phyloP scores from a whole-genome alignment of 1,284 basidiomycete genomes.

The Apiotrichum siamense region DNA sequence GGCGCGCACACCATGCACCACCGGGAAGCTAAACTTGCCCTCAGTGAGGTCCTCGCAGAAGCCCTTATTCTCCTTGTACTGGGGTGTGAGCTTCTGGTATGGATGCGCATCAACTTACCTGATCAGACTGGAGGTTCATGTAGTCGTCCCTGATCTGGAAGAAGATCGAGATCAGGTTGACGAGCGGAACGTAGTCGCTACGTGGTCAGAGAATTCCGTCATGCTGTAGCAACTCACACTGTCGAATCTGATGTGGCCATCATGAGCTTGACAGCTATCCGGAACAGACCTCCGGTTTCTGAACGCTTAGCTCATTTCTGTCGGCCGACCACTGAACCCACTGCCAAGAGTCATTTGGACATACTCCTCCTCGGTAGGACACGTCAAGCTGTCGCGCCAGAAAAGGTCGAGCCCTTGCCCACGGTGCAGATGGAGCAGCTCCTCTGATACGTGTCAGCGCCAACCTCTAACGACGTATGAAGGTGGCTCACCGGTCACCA shows the following conservation, averaged over 20 bases:
- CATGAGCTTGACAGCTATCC: constrained; percentile 93
- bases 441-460: constrained; percentile 52
- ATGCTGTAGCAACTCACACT: constrained; percentile 54
- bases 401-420: constrained; percentile 93
- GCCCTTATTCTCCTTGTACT: constrained; percentile 89
- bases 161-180: constrained; percentile 87
- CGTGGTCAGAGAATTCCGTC: neutral
- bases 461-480: too few species aligned
- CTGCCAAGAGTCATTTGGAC: constrained; percentile 95
- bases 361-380: constrained; percentile 93
- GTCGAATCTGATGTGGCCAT: constrained; percentile 62
- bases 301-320: neutral
- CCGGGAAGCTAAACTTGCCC: constrained; percentile 93
- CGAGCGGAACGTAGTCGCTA: constrained; percentile 84
- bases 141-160: constrained; percentile 98
- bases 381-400: constrained; percentile 86
- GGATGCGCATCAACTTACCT: too few species aligned
- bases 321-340: constrained; percentile 52
- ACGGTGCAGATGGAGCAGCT: constrained; percentile 83
- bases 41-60: constrained; percentile 93
- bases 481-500: constrained; percentile 59
- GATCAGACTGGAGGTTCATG: constrained; percentile 84
- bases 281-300: constrained; percentile 94
- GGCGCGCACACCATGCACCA: constrained; percentile 79
- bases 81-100: neutral